Evolutionary conservation across 1,284 basidiomycete species (phyloP), one percentile per base, ranked within the genome.

Genomic region (Meripilus lineatus): DNA sequence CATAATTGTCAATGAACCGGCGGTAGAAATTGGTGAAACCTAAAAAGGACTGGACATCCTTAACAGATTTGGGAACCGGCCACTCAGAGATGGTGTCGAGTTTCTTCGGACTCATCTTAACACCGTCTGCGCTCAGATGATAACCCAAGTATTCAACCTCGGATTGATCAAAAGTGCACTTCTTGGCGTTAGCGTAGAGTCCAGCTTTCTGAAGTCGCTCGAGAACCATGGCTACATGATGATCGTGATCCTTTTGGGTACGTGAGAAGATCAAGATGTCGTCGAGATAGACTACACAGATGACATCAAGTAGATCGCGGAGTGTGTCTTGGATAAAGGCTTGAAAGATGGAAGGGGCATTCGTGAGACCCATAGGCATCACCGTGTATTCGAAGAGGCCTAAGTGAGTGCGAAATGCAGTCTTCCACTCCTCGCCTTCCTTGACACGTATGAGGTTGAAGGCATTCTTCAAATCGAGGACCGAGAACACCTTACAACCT

Each of bases 111-210:
- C 69, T 64, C 68, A 74, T 72, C 0, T 38, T 13, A 0, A 72
- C 23, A 0, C 57, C 50, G 1, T 55, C 45, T 21, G 50, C 20
- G 0, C 38, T 25, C 2, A 74, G 48, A 33, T 69, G 54, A 26
- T 66, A 54, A 0, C 73, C 70, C 0, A 77, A 54, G 49, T 67
- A 75, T 7, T 70, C 61, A 0, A 62, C 55, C 15, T 55, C n/a
- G 0, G n/a, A 4, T 1, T 40, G 8, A 7, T 60, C 44, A 45
- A 72, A 73, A 1, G 56, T 43, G 34, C 69, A 72, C 40, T 73
- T 73, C 25, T 62, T 54, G 0, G 56, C 43, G 37, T 70, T 68
- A 1, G 58, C 36, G 20, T 50, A 59, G 0, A 72, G 58, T 0
- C 56, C 57, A 21, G 58, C 15, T 6, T 58, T 39, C 1, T 51